Percentiles rank a stretch among this genome's conserved stretches.
These are phyloP conservation scores for Aegilops sharonensis DNA, from an alignment of 176 grass and related monocot species.

Conservation along the genomic window DNA sequence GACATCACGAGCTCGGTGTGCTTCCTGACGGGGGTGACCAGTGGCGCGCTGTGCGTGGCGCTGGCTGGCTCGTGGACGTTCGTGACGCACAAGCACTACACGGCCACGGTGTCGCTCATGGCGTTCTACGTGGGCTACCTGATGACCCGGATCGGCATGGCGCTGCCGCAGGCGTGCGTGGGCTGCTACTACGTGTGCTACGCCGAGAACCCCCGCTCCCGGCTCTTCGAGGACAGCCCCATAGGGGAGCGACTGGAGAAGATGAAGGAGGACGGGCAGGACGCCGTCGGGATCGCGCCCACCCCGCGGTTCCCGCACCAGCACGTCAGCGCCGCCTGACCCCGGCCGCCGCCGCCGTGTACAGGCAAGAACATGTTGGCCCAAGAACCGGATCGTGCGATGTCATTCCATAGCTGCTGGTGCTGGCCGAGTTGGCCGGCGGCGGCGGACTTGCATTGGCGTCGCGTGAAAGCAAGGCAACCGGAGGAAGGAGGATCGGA, in stretches of 20 bases:
- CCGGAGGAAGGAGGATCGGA: background rate
- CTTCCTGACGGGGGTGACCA: constrained; percentile 87
- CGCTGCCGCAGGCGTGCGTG: constrained; percentile 93
- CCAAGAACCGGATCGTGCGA: background rate
- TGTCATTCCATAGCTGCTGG: background rate
- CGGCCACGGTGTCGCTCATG: constrained; percentile 81
- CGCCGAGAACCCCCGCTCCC: constrained; percentile 67
- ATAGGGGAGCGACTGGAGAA: constrained; percentile 38
- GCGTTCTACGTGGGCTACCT: constrained; percentile 96
- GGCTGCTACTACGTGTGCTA: constrained; percentile 95
- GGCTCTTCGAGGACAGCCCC: constrained; percentile 60
- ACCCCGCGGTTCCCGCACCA: constrained; percentile 84
- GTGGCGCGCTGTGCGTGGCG: constrained; percentile 75
- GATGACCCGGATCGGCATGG: constrained; percentile 99
- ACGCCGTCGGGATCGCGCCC: constrained; percentile 5
- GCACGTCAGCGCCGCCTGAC: constrained; percentile 23
- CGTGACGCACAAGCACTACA: constrained; percentile 65
- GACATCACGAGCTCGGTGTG: constrained; percentile 96
- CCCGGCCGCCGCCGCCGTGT: background rate
- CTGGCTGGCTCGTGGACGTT: constrained; percentile 78
- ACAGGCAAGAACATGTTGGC: background rate
- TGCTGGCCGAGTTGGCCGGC: background rate
- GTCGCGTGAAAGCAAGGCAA: background rate
- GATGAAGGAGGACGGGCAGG: constrained; percentile 35
- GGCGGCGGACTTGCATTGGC: background rate